Evolutionary conservation across 1,139 yeast genomes (phyloP), one percentile per base, ranked within the genome.

Genomic region (Kluyveromyces marxianus): DNA sequence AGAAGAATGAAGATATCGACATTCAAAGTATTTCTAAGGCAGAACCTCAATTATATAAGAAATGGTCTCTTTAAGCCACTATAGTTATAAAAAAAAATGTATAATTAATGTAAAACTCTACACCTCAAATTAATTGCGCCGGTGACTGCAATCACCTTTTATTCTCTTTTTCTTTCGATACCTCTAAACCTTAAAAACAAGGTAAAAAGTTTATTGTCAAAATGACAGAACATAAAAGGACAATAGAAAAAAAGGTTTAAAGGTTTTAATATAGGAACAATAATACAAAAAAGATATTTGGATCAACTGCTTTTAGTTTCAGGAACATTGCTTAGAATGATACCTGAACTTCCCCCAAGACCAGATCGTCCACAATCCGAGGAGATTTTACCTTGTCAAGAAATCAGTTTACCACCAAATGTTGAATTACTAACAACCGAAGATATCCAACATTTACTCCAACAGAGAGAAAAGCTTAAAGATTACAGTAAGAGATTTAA

Each of bases 31-130:
- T 59, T 25, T 60, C 66, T 2, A 54, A 54, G 28, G 44, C 52
- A 26, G 59, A 60, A 37, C 64, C 65, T 35, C 62, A 60, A 44
- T 48, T 52, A 29, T 62, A 60, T 47, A 57, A 57, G 42, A 49
- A 59, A 28, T 60, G 65, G 65, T 58, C 65, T 36, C 50, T 62
- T 55, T 59, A 44, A 44, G 6, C 7, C 7, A 10, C 6, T 4
- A n/a, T 29, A 14, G 21, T 14, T 14, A 14, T 14, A 14, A 14
- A 14, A 14, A 14, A 29, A 27, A 27, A 8, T 37, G 41, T 37
- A 37, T 27, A 37, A 37, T 21, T 37, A 37, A 10, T 37, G 41
- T 28, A 29, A 8, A 37, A 10, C 34, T 6, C n/a, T n/a, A 29
- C 6, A 21, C 7, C 31, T 29, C 31, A 7, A 7, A 29, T 29